Percentiles rank a stretch among this genome's conserved stretches.
Evolutionary conservation across 768 basidiomycete species (phyloP).

Genomic region (Rhizopogon rudus): DNA sequence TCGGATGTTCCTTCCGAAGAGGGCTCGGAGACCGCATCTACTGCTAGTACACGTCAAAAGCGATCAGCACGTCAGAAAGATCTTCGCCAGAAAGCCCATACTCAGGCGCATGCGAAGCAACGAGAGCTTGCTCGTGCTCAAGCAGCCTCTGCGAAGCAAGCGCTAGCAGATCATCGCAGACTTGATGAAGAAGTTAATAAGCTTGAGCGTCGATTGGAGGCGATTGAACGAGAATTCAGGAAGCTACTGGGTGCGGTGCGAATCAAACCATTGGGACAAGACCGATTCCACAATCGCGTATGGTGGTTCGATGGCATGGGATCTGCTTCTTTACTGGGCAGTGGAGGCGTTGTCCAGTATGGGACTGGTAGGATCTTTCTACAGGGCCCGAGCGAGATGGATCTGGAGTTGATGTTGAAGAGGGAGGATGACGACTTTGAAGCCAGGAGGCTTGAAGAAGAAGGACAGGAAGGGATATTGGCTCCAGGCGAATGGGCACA

Average conservation of each 20-base stretch:
- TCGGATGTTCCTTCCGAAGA: constrained; percentile 66
- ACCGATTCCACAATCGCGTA: constrained; percentile 90
- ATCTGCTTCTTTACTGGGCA: constrained; percentile 70
- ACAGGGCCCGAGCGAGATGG: constrained; percentile 86
- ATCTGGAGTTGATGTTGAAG: constrained; percentile 64
- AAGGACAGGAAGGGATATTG: constrained; percentile 72
- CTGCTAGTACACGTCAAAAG: constrained; percentile 35
- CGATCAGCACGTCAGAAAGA: constrained; percentile 46
- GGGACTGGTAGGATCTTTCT: constrained; percentile 89
- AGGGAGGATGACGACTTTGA: constrained; percentile 50
- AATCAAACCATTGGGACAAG: constrained; percentile 84
- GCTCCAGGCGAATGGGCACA: constrained; percentile 85
- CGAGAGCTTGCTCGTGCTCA: constrained; percentile 76
- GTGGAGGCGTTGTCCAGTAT: constrained; percentile 75
- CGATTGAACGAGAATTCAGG: constrained; percentile 91
- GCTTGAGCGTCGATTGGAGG: constrained; percentile 74
- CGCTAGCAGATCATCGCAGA: constrained; percentile 75
- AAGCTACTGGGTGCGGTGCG: constrained; percentile 81
- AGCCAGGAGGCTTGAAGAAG: constrained; percentile 65
- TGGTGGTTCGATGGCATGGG: constrained; percentile 99
- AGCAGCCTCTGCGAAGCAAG: constrained; percentile 75
- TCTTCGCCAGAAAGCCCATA: constrained; percentile 47
- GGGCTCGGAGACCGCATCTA: constrained; percentile 55
- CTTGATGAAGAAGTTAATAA: constrained; percentile 87
- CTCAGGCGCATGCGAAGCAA: constrained; percentile 66